These are phyloP conservation scores for Globisporangium emineosum DNA, from an alignment of 352 stramenopile species.

Conservation along the genomic window DNA sequence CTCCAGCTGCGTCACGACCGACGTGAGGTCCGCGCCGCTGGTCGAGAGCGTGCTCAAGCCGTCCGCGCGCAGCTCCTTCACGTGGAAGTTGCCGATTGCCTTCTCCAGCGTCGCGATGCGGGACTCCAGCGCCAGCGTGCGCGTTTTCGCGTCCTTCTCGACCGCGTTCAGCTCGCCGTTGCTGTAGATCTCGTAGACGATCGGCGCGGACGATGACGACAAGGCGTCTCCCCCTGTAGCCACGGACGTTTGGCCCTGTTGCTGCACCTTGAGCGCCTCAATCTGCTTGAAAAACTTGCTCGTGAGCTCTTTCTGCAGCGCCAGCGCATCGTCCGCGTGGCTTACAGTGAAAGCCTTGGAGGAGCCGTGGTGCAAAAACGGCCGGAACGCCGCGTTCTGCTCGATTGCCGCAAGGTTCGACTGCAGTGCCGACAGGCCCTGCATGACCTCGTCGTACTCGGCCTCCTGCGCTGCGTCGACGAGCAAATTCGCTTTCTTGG, in stretches of 20 bases:
- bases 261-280: constrained; percentile 45
- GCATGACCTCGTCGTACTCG: constrained; percentile 63
- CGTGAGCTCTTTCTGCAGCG: constrained; percentile 66
- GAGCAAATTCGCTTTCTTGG: constrained; percentile 48
- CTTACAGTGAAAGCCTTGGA: constrained; percentile 19
- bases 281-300: constrained; percentile 73
- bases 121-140: constrained; percentile 53
- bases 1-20: constrained; percentile 57
- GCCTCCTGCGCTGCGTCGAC: constrained; percentile 66
- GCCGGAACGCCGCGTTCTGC: constrained; percentile 50
- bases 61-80: constrained; percentile 48
- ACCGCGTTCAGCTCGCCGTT: constrained; percentile 69
- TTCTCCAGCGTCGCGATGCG: constrained; percentile 59
- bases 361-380: constrained; percentile 38
- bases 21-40: constrained; percentile 34
- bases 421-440: constrained; percentile 55
- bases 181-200: constrained; percentile 83
- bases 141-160: constrained; percentile 61
- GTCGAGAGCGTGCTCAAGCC: constrained; percentile 24
- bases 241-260: constrained; percentile 22
- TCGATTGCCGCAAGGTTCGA: constrained; percentile 60
- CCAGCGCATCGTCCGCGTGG: constrained; percentile 42
- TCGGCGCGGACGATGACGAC: constrained; percentile 23
- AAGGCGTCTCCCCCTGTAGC: constrained; percentile 1
- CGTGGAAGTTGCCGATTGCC: constrained; percentile 49